These are phyloP conservation scores for Podila epigama DNA, from an alignment of 192 early-diverging fungal genomes.

Conservation along the genomic window DNA sequence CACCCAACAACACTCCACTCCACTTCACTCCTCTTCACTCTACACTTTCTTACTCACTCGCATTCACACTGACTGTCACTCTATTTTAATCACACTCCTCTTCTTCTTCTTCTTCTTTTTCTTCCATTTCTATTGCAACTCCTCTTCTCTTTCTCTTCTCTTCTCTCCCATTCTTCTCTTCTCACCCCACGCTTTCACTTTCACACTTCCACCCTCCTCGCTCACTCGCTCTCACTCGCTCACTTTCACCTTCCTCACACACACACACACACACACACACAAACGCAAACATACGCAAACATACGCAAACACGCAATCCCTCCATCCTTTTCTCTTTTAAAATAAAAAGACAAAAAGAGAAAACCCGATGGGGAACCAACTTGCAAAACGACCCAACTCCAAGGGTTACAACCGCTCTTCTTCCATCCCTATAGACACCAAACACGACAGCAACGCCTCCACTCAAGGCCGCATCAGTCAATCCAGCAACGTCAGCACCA, in stretches of 20 bases:
- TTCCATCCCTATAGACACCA: conserved; percentile 7
- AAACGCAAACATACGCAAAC: no score
- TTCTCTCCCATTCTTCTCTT: background rate
- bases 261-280: no score
- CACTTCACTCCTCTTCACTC: background rate
- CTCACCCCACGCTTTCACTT: background rate
- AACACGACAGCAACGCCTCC: background rate
- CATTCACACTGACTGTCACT: background rate
- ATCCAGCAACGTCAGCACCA: background rate
- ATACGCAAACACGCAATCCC: no score
- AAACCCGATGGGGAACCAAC: conserved; percentile 37
- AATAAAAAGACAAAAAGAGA: no score
- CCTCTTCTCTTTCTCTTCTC: background rate
- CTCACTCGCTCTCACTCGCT: background rate
- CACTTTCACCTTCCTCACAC: background rate
- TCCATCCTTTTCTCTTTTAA: background rate
- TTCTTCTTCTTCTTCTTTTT: background rate
- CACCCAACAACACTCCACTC: no score
- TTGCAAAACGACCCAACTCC: conserved; percentile 19
- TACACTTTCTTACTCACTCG: background rate
- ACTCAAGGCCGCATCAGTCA: background rate
- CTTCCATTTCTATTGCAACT: background rate
- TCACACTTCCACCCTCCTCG: background rate
- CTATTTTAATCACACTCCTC: background rate
- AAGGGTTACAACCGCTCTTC: conserved; percentile 35